Percentiles rank a stretch among this genome's conserved stretches.
phyloP scores from a whole-genome alignment of 2,329 filamentous ascomycete genomes.

The Escovopsis weberi region DNA sequence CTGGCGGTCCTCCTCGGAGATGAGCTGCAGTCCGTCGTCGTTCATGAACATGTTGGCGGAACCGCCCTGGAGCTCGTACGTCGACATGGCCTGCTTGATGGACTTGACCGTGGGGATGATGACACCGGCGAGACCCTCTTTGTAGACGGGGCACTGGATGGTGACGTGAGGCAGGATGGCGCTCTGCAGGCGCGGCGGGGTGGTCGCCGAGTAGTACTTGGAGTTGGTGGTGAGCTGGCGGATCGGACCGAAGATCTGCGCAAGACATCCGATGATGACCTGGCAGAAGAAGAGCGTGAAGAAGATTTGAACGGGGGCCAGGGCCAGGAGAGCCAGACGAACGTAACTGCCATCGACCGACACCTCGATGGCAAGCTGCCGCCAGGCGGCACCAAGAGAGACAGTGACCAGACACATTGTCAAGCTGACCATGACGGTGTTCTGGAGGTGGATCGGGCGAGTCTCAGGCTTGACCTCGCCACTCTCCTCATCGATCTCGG shows the following conservation, averaged over 20 bases:
- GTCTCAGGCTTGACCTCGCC: slow-evolving; percentile 50
- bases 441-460: slow-evolving; percentile 53
- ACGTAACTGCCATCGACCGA: slow-evolving; percentile 47
- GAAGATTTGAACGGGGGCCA: slow-evolving; percentile 61
- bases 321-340: slow-evolving; percentile 48
- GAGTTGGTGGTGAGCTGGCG: slow-evolving; percentile 61
- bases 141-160: slow-evolving; percentile 80
- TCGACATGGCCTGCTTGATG: slow-evolving; percentile 63
- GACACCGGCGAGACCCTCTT: slow-evolving; percentile 62
- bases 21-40: slow-evolving; percentile 58
- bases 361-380: slow-evolving; percentile 54
- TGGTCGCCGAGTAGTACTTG: slow-evolving; percentile 66
- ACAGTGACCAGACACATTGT: slow-evolving; percentile 51
- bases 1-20: slow-evolving; percentile 45
- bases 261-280: slow-evolving; percentile 61
- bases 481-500: slow-evolving; percentile 57
- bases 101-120: slow-evolving; percentile 66
- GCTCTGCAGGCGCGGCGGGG: slow-evolving; percentile 45
- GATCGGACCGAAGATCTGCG: slow-evolving; percentile 63
- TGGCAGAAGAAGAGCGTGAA: slow-evolving; percentile 73
- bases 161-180: slow-evolving; percentile 55
- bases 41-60: slow-evolving; percentile 67
- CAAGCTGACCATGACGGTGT: slow-evolving; percentile 51
- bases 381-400: slow-evolving; percentile 55
- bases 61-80: slow-evolving; percentile 64